Evolutionary conservation across 805 yeast genomes (phyloP).

Genomic region (Cyberlindnera nakhonratchasimensis): DNA sequence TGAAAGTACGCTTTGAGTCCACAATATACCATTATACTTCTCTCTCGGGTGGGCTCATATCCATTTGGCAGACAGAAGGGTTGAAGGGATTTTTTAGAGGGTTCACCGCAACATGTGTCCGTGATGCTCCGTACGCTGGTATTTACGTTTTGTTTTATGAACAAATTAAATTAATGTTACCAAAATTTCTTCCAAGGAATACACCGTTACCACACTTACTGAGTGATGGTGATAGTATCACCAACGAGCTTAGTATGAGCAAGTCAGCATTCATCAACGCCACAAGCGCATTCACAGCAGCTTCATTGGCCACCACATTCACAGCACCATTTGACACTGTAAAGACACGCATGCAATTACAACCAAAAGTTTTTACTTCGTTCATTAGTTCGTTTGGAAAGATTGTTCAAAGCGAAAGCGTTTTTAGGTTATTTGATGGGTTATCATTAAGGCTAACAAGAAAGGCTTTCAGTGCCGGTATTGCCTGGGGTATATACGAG

Average conservation of each 20-base stretch:
- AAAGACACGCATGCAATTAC: constrained; percentile 85
- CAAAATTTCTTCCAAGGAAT: constrained; percentile 28
- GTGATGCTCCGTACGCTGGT: constrained; percentile 98
- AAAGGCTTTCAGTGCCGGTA: constrained; percentile 89
- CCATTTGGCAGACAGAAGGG: constrained; percentile 53
- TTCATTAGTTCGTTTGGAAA: constrained; percentile 37
- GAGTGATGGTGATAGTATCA: constrained; percentile 15
- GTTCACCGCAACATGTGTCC: constrained; percentile 75
- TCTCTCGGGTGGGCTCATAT: constrained; percentile 53
- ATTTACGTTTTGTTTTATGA: constrained; percentile 85
- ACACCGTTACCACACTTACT: background rate
- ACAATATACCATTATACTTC: constrained; percentile 68
- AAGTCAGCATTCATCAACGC: constrained; percentile 63
- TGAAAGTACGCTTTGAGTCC: constrained; percentile 88
- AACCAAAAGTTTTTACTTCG: constrained; percentile 44
- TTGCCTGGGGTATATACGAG: constrained; percentile 96
- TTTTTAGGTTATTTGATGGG: constrained; percentile 72
- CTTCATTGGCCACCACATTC: constrained; percentile 72
- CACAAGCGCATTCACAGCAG: constrained; percentile 73
- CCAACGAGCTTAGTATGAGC: constrained; percentile 28
- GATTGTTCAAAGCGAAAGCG: constrained; percentile 45
- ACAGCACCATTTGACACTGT: constrained; percentile 96
- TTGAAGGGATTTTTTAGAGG: constrained; percentile 79
- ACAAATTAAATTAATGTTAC: constrained; percentile 56
- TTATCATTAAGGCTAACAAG: constrained; percentile 74